Percentiles rank a stretch among this genome's conserved stretches.
Evolutionary conservation across 768 basidiomycete species (phyloP).

Genomic region (Lactifluus pinguis): DNA sequence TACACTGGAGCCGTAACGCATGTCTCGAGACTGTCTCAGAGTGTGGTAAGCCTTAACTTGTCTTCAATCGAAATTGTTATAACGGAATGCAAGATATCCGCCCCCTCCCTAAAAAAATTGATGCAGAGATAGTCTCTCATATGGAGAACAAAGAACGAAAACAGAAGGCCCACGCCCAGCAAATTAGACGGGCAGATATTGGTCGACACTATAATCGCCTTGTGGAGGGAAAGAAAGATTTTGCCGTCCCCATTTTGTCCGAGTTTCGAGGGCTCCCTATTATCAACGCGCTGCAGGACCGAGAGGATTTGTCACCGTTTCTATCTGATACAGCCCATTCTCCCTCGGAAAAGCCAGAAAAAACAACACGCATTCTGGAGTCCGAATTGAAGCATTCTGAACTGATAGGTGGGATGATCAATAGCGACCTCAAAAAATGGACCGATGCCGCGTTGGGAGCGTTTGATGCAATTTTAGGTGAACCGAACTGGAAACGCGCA

Average conservation of each 20-base stretch:
- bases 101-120: slow-evolving; percentile 18
- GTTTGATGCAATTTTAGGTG: slow-evolving; percentile 41
- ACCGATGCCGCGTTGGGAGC: slow-evolving; percentile 32
- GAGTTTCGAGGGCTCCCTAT: slow-evolving; percentile 44
- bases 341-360: neutral
- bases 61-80: neutral
- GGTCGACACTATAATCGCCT: slow-evolving; percentile 39
- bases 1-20: neutral
- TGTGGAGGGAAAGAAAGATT: slow-evolving; percentile 26
- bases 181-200: slow-evolving; percentile 28
- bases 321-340: neutral
- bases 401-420: slow-evolving; percentile 31
- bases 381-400: slow-evolving; percentile 24
- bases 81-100: slow-evolving; percentile 26
- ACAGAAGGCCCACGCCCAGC: slow-evolving; percentile 23
- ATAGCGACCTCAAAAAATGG: slow-evolving; percentile 43
- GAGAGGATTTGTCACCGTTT: slow-evolving; percentile 12
- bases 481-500: slow-evolving; percentile 42
- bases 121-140: slow-evolving; percentile 25
- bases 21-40: slow-evolving; percentile 7
- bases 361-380: neutral
- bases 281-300: slow-evolving; percentile 29
- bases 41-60: neutral
- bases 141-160: slow-evolving; percentile 24
- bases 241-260: slow-evolving; percentile 35